A percentile compares a stretch with the other conserved stretches of the same genome.
Evolutionary conservation across 1,139 yeast species (phyloP).

Genomic region (Kazachstania sp.): DNA sequence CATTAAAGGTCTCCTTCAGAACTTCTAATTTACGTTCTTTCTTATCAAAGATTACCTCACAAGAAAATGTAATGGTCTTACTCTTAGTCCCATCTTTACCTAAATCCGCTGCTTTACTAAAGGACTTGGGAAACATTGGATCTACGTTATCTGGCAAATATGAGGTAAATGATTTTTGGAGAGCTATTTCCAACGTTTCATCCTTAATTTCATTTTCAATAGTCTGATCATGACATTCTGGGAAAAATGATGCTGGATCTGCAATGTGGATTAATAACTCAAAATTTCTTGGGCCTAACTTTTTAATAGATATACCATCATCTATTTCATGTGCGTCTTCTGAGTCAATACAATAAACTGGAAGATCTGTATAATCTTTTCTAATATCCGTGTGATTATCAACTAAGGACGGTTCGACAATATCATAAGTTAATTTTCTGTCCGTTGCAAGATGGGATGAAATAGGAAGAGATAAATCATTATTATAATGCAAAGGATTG

Average conservation of each 20-base stretch:
- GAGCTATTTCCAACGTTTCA: slow-evolving; percentile 50
- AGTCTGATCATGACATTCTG: slow-evolving; percentile 7
- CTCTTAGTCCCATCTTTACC: slow-evolving; percentile 42
- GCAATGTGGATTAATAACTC: slow-evolving; percentile 71
- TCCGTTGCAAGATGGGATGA: slow-evolving; percentile 12
- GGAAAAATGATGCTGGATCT: slow-evolving; percentile 65
- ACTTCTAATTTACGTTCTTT: slow-evolving; percentile 21
- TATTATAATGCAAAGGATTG: slow-evolving; percentile 18
- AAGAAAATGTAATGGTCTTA: slow-evolving; percentile 43
- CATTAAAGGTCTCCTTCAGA: slow-evolving; percentile 26
- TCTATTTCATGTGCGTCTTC: slow-evolving; percentile 82
- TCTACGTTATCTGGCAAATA: slow-evolving; percentile 64
- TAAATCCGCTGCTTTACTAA: slow-evolving; percentile 49
- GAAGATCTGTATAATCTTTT: slow-evolving; percentile 39
- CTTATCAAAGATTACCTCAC: slow-evolving; percentile 27
- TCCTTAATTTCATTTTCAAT: slow-evolving; percentile 35
- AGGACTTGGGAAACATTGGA: slow-evolving; percentile 61
- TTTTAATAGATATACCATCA: slow-evolving; percentile 70
- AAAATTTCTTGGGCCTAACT: slow-evolving; percentile 31
- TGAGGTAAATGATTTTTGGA: slow-evolving; percentile 54
- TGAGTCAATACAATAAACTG: slow-evolving; percentile 80
- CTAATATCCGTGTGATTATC: slow-evolving; percentile 30
- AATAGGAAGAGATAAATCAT: slow-evolving; percentile 16
- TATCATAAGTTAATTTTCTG: slow-evolving; percentile 18
- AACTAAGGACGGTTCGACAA: slow-evolving; percentile 36